Evolutionary conservation across 73 alveolate genomes (phyloP).

Genomic region (Uronychia setigera): DNA sequence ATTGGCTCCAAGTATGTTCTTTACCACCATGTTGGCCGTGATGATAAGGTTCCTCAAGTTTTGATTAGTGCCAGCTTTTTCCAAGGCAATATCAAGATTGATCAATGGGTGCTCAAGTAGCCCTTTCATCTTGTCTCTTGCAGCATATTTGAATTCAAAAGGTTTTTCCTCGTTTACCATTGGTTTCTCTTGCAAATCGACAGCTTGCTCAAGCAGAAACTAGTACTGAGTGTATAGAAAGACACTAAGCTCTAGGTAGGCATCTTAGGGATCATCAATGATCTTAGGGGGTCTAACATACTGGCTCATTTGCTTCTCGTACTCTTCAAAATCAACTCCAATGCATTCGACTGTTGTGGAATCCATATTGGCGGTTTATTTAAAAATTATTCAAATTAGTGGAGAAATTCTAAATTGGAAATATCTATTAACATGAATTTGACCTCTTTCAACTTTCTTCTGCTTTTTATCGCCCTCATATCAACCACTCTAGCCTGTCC

Average conservation of each 20-base stretch:
- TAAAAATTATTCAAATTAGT: too few species aligned
- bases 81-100: not conserved
- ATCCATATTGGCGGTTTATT: too few species aligned
- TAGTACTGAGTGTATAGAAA: constrained; percentile 58
- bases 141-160: constrained; percentile 71
- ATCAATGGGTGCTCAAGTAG: constrained; percentile 45
- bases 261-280: not conserved
- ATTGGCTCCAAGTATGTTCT: constrained; percentile 73
- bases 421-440: too few species aligned
- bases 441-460: too few species aligned
- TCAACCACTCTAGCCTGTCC: too few species aligned
- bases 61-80: not conserved
- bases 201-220: constrained; percentile 54
- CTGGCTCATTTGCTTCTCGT: too few species aligned
- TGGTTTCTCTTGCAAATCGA: constrained; percentile 24
- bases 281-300: too few species aligned
- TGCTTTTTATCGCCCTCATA: too few species aligned
- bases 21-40: constrained; percentile 5
- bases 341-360: too few species aligned
- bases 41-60: not conserved
- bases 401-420: too few species aligned
- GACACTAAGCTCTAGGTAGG: constrained; percentile 15
- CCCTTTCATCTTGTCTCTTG: constrained; percentile 67
- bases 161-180: constrained; percentile 64
- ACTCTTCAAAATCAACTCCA: too few species aligned